A percentile compares a stretch with the other conserved stretches of the same genome.
Conservation (phyloP, 2,329 filamentous ascomycete species). For the Talaromyces atroroseus region DNA sequence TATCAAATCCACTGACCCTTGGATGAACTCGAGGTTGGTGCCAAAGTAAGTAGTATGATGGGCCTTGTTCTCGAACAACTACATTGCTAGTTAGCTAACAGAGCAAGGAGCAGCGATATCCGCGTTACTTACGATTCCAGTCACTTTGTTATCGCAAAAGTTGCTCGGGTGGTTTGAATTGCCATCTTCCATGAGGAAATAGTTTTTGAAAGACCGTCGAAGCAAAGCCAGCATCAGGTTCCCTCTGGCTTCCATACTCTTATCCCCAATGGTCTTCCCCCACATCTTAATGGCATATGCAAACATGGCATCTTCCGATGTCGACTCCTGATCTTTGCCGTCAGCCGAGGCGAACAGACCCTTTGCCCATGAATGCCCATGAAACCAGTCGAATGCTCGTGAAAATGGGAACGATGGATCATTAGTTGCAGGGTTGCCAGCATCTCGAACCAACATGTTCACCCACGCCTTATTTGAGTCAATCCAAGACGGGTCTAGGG, state of each 20-base stretch:
- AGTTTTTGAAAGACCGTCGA: constrained; percentile 65
- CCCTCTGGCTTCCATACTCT: constrained; percentile 71
- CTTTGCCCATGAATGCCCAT: constrained; percentile 89
- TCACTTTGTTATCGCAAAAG: constrained; percentile 75
- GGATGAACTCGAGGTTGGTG: constrained; percentile 62
- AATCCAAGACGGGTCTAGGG: constrained; percentile 72
- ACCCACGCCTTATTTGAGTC: constrained; percentile 69
- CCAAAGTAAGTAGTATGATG: constrained; percentile 93
- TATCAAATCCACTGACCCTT: constrained; percentile 41
- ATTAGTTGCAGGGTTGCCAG: constrained; percentile 64
- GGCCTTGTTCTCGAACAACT: constrained; percentile 88
- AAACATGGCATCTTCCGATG: constrained; percentile 84
- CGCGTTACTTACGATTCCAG: constrained; percentile 47
- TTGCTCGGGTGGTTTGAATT: constrained; percentile 67
- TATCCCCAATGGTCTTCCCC: constrained; percentile 72
- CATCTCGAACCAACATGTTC: constrained; percentile 77
- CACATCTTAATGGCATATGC: constrained; percentile 90
- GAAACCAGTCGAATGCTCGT: constrained; percentile 86
- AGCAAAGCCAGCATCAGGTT: constrained; percentile 81
- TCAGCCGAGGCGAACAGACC: constrained; percentile 50
- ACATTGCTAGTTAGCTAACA: neutral
- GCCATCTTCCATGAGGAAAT: constrained; percentile 71
- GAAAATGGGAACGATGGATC: constrained; percentile 77
- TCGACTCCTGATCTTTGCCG: constrained; percentile 64
- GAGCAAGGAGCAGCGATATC: neutral